A percentile compares a stretch with the other conserved stretches of the same genome.
Evolutionary conservation across 352 stramenopile species (phyloP).

Genomic region (Pythium rishiriense): DNA sequence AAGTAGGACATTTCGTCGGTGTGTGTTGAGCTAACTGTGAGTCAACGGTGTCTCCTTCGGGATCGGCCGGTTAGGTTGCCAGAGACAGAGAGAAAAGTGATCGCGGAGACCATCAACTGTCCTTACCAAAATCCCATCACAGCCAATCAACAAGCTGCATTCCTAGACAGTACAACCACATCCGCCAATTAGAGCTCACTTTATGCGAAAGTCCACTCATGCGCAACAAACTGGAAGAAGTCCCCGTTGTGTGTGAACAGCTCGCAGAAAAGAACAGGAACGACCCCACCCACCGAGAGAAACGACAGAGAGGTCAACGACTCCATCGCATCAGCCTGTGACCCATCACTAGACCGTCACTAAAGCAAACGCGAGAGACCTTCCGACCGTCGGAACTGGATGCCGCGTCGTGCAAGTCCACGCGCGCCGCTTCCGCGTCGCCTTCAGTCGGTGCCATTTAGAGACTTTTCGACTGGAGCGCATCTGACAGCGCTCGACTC

Average conservation of each 20-base stretch:
- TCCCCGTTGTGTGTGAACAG: slow-evolving; percentile 10
- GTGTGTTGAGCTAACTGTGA: too few relatives aligned
- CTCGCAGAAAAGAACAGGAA: not conserved
- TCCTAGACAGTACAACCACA: not conserved
- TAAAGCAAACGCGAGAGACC: not conserved
- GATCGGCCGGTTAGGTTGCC: too few relatives aligned
- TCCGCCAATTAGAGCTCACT: not conserved
- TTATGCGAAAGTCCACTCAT: not conserved
- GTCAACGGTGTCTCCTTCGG: too few relatives aligned
- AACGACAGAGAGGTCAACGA: too few relatives aligned
- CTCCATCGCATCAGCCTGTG: not conserved
- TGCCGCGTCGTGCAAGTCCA: not conserved
- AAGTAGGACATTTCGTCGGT: too few relatives aligned
- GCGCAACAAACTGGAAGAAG: not conserved
- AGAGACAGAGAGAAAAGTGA: not conserved
- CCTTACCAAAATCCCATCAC: not conserved
- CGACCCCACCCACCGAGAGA: not conserved
- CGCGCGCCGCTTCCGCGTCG: not conserved
- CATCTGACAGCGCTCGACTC: slow-evolving; percentile 13
- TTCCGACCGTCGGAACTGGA: not conserved
- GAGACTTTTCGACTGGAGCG: not conserved
- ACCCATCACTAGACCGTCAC: not conserved
- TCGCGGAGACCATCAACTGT: not conserved
- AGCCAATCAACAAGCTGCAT: not conserved
- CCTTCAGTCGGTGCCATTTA: slow-evolving; percentile 7